Conservation (phyloP, 495 filamentous ascomycete species). For the Eremomyces bilateralis region DNA sequence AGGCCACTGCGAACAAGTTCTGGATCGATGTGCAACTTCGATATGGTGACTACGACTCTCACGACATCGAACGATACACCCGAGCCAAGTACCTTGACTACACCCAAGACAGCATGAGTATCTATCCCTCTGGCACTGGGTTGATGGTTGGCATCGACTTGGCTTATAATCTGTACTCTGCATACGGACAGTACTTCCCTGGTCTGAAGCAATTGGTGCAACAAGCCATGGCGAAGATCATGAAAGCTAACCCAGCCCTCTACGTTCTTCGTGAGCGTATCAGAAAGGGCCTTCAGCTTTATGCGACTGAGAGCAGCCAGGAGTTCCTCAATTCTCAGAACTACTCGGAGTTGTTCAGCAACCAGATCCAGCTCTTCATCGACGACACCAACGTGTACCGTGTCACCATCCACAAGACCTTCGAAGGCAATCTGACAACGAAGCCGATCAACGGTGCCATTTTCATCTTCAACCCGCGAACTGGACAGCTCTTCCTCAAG, state of each 20-base stretch:
- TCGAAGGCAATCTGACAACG: conserved; percentile 96
- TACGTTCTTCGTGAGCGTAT: conserved; percentile 97
- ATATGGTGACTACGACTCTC: conserved; percentile 97
- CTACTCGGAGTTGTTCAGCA: conserved; percentile 98
- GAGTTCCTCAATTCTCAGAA: conserved; percentile 99
- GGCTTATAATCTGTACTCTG: conserved; percentile 94
- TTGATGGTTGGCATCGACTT: conserved; percentile 97
- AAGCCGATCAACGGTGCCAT: conserved; percentile 99
- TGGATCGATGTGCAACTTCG: conserved; percentile 97
- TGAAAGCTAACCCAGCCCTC: conserved; percentile 96
- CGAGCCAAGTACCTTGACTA: conserved; percentile 98
- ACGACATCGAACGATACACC: conserved; percentile 96
- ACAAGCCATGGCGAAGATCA: conserved; percentile 98
- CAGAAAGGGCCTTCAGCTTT: conserved; percentile 92
- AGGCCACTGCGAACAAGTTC: conserved; percentile 96
- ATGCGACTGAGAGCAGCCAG: conserved; percentile 96
- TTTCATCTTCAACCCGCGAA: conserved; percentile 98
- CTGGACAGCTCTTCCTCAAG: conserved; percentile 95
- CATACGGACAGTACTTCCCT: conserved; percentile 97
- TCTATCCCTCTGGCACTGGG: conserved; percentile 94
- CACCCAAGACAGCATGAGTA: conserved; percentile 96
- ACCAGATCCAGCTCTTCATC: conserved; percentile 97
- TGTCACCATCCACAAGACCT: conserved; percentile 99
- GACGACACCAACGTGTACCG: conserved; percentile 99
- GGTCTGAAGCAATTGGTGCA: conserved; percentile 91